Conservation (phyloP, 2,329 filamentous ascomycete genomes). For the Lecanicillium sp. region DNA sequence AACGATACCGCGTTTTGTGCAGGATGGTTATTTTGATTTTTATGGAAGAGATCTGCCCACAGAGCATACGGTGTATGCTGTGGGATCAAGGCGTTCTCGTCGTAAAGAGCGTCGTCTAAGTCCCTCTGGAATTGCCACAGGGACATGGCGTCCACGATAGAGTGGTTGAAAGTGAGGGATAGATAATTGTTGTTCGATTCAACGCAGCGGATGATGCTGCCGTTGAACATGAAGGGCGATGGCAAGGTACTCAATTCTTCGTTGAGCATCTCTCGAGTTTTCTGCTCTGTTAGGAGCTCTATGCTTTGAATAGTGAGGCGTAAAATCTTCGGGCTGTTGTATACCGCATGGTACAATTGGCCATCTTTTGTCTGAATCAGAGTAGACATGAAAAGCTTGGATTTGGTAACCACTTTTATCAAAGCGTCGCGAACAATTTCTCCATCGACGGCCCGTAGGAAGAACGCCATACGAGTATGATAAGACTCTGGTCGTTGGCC, state of each 20-base stretch:
- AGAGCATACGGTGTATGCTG: constrained; percentile 19
- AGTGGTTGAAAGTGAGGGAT: constrained; percentile 24
- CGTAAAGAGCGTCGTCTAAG: constrained; percentile 20
- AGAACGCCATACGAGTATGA: constrained; percentile 21
- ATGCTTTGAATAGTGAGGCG: too few relatives aligned
- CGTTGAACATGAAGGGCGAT: constrained; percentile 22
- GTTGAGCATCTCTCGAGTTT: too few relatives aligned
- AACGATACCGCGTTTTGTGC: constrained; percentile 19
- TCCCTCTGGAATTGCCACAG: constrained; percentile 24
- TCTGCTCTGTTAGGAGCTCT: too few relatives aligned
- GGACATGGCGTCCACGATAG: constrained; percentile 25
- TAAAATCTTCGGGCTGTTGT: too few relatives aligned
- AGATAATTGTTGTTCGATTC: constrained; percentile 14
- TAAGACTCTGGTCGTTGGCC: constrained; percentile 26
- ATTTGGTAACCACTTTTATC: too few relatives aligned
- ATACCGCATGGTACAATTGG: too few relatives aligned
- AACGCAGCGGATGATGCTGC: constrained; percentile 15
- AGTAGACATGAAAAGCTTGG: too few relatives aligned
- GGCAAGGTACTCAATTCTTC: constrained; percentile 4
- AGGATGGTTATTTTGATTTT: constrained; percentile 20
- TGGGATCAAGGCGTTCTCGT: constrained; percentile 12
- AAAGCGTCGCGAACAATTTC: too few relatives aligned
- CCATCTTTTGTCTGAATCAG: too few relatives aligned
- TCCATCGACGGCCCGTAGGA: too few relatives aligned
- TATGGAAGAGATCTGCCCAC: constrained; percentile 23